A percentile compares a stretch with the other conserved stretches of the same genome.
These are phyloP conservation scores for Butyriboletus loyo DNA, from an alignment of 768 basidiomycete genomes.

Conservation along the genomic window DNA sequence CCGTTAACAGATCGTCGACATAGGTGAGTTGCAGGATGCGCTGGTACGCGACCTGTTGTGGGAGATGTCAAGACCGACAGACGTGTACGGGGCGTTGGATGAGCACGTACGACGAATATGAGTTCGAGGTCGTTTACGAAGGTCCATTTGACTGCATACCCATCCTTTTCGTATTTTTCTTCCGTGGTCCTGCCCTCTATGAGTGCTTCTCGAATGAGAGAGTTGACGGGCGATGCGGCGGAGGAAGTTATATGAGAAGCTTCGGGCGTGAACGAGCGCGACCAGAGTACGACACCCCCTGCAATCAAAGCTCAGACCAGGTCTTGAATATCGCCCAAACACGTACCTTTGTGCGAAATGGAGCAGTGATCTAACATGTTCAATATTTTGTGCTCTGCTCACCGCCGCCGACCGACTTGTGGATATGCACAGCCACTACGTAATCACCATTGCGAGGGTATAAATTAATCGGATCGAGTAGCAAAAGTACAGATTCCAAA, in stretches of 20 bases:
- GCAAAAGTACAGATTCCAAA: slow-evolving; percentile 3
- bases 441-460: slow-evolving; percentile 6
- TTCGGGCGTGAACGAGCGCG: slow-evolving; percentile 89
- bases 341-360: slow-evolving; percentile 85
- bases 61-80: not conserved
- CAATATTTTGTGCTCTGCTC: not conserved
- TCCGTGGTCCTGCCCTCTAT: slow-evolving; percentile 86
- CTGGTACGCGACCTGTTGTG: slow-evolving; percentile 84
- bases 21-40: slow-evolving; percentile 94
- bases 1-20: slow-evolving; percentile 80
- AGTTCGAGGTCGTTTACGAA: slow-evolving; percentile 94
- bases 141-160: slow-evolving; percentile 92
- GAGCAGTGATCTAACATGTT: slow-evolving; percentile 93
- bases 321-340: not conserved
- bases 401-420: not conserved
- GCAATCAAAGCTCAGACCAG: slow-evolving; percentile 8
- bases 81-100: not conserved
- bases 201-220: slow-evolving; percentile 84
- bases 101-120: slow-evolving; percentile 83
- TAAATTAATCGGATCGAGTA: slow-evolving; percentile 2
- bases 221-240: slow-evolving; percentile 79
- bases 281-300: slow-evolving; percentile 96
- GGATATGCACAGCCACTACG: not conserved
- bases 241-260: slow-evolving; percentile 67
- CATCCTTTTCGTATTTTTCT: slow-evolving; percentile 88